Conservation (phyloP, 1,284 basidiomycete species). For the Tilletia setariae region DNA sequence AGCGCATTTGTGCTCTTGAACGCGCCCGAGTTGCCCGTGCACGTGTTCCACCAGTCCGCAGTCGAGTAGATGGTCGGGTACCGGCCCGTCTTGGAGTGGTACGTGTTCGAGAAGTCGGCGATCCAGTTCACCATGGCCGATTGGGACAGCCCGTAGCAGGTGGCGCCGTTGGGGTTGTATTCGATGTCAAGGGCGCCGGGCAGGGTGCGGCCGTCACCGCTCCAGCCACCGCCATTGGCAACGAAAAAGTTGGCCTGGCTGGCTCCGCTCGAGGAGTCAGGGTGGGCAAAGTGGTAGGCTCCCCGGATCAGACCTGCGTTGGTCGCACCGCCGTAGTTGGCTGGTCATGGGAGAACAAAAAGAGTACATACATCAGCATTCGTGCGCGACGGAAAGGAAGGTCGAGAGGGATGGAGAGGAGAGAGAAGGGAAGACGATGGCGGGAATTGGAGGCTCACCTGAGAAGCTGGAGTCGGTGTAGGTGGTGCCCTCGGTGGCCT, state of each 20-base stretch:
- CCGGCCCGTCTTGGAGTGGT: constrained; percentile 60
- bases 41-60: constrained; percentile 67
- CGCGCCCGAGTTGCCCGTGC: constrained; percentile 62
- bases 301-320: constrained; percentile 64
- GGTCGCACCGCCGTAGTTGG: constrained; percentile 62
- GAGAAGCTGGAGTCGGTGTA: constrained; percentile 58
- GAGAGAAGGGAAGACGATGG: not conserved
- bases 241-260: constrained; percentile 66
- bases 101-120: constrained; percentile 59
- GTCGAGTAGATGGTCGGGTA: constrained; percentile 64
- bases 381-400: not conserved
- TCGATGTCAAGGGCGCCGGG: constrained; percentile 45
- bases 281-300: constrained; percentile 64
- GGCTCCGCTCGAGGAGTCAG: constrained; percentile 58
- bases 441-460: constrained; percentile 18
- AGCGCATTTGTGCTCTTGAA: constrained; percentile 60
- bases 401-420: too few relatives aligned
- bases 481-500: constrained; percentile 67
- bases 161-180: constrained; percentile 19
- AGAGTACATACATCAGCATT: not conserved
- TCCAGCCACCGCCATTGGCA: constrained; percentile 61
- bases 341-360: too few relatives aligned
- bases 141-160: constrained; percentile 63
- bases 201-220: constrained; percentile 30
- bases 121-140: constrained; percentile 66